These are phyloP conservation scores for Podaxis sp. DNA, from an alignment of 768 basidiomycete genomes.

Conservation along the genomic window DNA sequence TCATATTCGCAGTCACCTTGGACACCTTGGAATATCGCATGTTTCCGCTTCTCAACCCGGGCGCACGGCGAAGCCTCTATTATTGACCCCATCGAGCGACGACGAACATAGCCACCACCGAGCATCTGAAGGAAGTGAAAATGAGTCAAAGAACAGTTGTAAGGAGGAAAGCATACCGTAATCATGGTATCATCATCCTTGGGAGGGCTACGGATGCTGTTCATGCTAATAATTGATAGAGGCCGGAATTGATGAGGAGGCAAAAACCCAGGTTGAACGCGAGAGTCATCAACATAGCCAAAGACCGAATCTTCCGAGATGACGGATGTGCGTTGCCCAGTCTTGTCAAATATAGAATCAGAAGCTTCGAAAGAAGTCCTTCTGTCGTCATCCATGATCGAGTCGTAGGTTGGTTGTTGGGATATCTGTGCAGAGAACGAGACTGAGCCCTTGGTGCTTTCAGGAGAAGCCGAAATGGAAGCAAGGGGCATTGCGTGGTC, in stretches of 20 bases:
- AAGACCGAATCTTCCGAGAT: conserved; percentile 63
- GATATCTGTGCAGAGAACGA: conserved; percentile 2
- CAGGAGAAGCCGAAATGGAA: conserved; percentile 67
- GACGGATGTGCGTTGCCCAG: conserved; percentile 45
- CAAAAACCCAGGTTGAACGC: conserved; percentile 35
- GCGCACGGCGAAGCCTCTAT: conserved; percentile 73
- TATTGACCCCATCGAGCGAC: conserved; percentile 62
- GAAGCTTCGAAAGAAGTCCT: conserved; percentile 35
- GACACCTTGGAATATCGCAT: conserved; percentile 38
- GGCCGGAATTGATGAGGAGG: conserved; percentile 59
- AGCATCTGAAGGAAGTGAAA: conserved; percentile 56
- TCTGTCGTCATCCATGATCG: conserved; percentile 56
- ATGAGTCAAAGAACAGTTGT: conserved; percentile 3
- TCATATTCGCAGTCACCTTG: conserved; percentile 31
- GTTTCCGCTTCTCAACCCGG: conserved; percentile 63
- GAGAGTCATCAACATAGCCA: conserved; percentile 43
- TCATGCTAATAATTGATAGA: conserved; percentile 59
- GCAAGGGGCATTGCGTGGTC: conserved; percentile 55
- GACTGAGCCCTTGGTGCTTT: conserved; percentile 33
- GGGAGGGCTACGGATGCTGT: conserved; percentile 46
- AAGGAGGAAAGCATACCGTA: conserved; percentile 44
- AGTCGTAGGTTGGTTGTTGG: conserved; percentile 51
- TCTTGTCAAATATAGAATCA: conserved; percentile 68
- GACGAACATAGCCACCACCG: conserved; percentile 73
- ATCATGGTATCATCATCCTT: conserved; percentile 85